Conservation (phyloP, 2,329 filamentous ascomycete genomes). For the Xylariaceae sp. region DNA sequence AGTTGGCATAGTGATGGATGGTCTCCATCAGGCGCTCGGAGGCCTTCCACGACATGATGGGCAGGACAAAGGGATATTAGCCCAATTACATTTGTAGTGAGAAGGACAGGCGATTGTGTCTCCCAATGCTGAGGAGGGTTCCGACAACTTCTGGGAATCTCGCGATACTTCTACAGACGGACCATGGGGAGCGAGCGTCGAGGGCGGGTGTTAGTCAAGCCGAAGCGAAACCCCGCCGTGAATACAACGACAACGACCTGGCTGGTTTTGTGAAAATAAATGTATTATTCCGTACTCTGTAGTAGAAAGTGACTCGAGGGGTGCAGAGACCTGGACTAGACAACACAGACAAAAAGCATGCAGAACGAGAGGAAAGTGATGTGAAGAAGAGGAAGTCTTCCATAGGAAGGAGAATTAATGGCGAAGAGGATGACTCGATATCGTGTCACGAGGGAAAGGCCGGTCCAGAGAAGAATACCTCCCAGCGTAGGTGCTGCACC, state of each 20-base stretch:
- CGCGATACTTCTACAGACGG: constrained; percentile 19
- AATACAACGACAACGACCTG: constrained; percentile 19
- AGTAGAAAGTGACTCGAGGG: background rate
- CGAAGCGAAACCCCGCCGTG: constrained; percentile 24
- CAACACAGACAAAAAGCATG: background rate
- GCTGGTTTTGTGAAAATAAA: constrained; percentile 1
- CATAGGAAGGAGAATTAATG: background rate
- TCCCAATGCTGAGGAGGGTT: background rate
- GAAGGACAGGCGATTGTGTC: constrained; percentile 2
- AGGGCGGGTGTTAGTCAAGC: constrained; percentile 2
- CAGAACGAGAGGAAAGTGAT: background rate
- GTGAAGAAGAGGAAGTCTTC: background rate
- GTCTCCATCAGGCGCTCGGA: constrained; percentile 89
- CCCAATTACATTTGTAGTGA: constrained; percentile 10
- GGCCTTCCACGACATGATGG: constrained; percentile 87
- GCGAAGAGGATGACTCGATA: constrained; percentile 18
- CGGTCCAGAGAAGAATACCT: background rate
- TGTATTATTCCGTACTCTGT: background rate
- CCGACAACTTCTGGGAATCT: background rate
- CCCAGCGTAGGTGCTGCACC: background rate
- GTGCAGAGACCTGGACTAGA: background rate
- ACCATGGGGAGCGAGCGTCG: constrained; percentile 13
- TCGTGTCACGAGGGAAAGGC: constrained; percentile 15
- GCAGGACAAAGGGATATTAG: constrained; percentile 20
- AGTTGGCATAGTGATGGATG: constrained; percentile 95